Conservation (phyloP, 148 eudicot species). For the Persicaria tinctoria region DNA sequence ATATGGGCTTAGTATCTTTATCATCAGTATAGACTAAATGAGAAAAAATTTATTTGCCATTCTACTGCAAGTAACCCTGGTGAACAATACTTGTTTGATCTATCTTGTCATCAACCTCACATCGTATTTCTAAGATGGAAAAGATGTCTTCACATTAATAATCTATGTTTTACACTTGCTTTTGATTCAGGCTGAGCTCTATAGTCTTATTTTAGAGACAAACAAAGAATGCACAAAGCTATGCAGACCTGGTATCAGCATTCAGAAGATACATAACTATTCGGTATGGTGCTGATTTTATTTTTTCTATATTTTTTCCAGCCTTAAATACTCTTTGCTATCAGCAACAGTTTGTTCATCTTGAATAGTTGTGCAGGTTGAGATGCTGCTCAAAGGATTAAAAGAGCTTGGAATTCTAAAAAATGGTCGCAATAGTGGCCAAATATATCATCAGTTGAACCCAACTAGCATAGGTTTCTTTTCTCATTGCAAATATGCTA, state of each 20-base stretch:
- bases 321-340: neutral
- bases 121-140: neutral
- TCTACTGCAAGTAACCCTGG: neutral
- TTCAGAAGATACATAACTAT: constrained; percentile 63
- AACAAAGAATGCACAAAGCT: constrained; percentile 83
- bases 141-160: neutral
- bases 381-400: constrained; percentile 62
- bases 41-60: neutral
- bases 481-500: constrained; percentile 2
- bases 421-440: constrained; percentile 32
- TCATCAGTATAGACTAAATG: neutral
- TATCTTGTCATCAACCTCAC: neutral
- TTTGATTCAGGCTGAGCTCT: constrained; percentile 70
- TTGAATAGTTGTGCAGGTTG: constrained; percentile 36
- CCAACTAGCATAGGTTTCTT: constrained; percentile 82
- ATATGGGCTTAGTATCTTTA: neutral
- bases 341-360: neutral
- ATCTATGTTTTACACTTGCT: neutral
- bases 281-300: constrained; percentile 47
- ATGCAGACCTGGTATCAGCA: constrained; percentile 85
- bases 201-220: constrained; percentile 79
- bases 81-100: neutral
- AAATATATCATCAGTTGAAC: constrained; percentile 67
- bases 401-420: constrained; percentile 68
- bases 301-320: neutral